Base-by-base conservation (phyloP, 2,329 filamentous ascomycete genomes). In the Ophiocordyceps camponoti-rufipedis region DNA sequence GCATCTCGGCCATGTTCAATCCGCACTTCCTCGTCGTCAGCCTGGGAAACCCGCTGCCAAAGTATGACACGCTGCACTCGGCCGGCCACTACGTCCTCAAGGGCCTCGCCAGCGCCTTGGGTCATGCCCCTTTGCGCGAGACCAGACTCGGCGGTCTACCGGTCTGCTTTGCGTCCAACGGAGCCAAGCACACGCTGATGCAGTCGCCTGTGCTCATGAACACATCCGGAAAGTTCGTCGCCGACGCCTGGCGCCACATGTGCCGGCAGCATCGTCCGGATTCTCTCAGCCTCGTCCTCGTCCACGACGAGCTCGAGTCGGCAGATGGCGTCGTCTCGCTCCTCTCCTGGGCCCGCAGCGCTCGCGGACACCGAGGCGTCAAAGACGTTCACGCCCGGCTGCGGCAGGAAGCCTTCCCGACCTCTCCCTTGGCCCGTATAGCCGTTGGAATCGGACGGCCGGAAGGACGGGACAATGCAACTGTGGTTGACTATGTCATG, bases 401-500 rank as follows among this genome's bases (percentile, higher is more conserved):
- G 23, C 58, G 57, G 2, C 61, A 63, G 6, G 54, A 52, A 0
- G 61, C 65, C 9, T 72, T 66, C 43, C 58, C 61, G 2, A 56
- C 52, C 1, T 62, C 64, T 0, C 62, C 58, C 13, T 74, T 67
- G 65, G 70, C 58, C 50, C 69, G 84, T 48, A 75, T 96, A 44
- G 80, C 83, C 0, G 66, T 96, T 12, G 91, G 91, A 0, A 94
- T 96, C 63, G 88, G 85, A n/a, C 68, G 91, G 42, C 89, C 89
- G 0, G 67, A 65, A 42, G 80, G 72, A 50, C 71, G 87, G 50
- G 79, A 85, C 44, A 66, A 69, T 19, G 64, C 67, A 38, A 75
- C 74, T 2, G 87, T 96, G 10, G 75, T 80, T 41, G 67, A 75
- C 23, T 94, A 89, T 65, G 88, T 96, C 41, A 64, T 96, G 52